These are phyloP conservation scores for Oryza meyeriana DNA, from an alignment of 176 grass and related monocot genomes.

Conservation along the genomic window DNA sequence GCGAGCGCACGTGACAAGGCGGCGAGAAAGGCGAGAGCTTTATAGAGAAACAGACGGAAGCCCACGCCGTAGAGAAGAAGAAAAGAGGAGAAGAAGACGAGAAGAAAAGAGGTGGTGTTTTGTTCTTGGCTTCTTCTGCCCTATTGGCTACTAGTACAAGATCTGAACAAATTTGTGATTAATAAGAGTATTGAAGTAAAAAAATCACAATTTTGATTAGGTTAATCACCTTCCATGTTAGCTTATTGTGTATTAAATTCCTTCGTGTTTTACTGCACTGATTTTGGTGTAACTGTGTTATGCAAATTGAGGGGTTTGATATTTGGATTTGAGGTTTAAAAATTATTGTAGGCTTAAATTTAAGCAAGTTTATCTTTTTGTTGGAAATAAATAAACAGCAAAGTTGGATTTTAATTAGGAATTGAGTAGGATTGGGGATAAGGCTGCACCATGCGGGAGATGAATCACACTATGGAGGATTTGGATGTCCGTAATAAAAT, in stretches of 20 bases:
- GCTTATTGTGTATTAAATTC: background rate
- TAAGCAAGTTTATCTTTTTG: background rate
- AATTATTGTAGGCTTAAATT: background rate
- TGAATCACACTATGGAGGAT: background rate
- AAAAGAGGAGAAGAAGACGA: background rate
- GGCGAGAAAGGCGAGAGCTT: conserved; percentile 46
- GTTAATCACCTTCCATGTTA: background rate
- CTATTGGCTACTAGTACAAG: no score
- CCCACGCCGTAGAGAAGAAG: background rate
- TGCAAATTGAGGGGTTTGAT: no score
- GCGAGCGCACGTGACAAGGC: conserved; percentile 48
- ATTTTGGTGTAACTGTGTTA: background rate
- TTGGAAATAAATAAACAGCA: background rate
- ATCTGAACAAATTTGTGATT: background rate
- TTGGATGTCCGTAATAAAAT: background rate
- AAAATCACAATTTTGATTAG: background rate
- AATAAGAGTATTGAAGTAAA: background rate
- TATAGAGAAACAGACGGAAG: conserved; percentile 14
- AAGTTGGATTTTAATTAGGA: background rate
- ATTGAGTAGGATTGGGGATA: background rate
- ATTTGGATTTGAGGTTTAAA: background rate
- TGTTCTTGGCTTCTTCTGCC: no score
- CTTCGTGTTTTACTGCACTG: background rate
- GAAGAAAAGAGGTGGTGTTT: background rate
- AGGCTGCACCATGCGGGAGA: background rate